These are phyloP conservation scores for Teratosphaeria viscida DNA, from an alignment of 2,329 filamentous ascomycete species.

Conservation along the genomic window DNA sequence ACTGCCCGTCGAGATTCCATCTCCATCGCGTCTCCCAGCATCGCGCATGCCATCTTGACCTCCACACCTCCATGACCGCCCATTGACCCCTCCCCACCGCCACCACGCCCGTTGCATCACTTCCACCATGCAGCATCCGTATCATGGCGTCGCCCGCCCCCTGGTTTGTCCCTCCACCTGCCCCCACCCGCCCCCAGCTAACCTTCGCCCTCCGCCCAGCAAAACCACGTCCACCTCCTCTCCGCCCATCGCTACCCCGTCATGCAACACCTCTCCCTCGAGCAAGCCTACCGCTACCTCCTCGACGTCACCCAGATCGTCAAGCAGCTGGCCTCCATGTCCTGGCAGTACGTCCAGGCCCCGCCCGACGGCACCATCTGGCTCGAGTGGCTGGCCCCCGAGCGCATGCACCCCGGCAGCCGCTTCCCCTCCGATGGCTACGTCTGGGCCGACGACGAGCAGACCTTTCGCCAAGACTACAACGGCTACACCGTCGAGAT, in stretches of 20 bases:
- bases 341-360: conserved; percentile 82
- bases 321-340: conserved; percentile 74
- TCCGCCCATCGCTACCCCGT: conserved; percentile 73
- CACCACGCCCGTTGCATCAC: neutral
- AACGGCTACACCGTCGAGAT: conserved; percentile 74
- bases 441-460: conserved; percentile 77
- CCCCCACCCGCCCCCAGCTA: conserved; percentile 1
- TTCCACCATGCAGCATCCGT: conserved; percentile 28
- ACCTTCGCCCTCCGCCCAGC: conserved; percentile 37
- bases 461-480: conserved; percentile 63
- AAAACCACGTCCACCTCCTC: conserved; percentile 81
- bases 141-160: conserved; percentile 36
- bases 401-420: conserved; percentile 54
- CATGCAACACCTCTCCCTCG: conserved; percentile 58
- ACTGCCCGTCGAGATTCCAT: neutral
- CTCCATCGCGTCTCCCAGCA: neutral
- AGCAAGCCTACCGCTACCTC: conserved; percentile 74
- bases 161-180: conserved; percentile 25
- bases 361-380: conserved; percentile 74
- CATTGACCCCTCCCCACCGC: neutral
- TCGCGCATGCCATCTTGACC: neutral
- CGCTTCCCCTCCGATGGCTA: conserved; percentile 87
- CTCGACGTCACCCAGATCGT: conserved; percentile 75
- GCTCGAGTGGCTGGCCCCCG: conserved; percentile 78
- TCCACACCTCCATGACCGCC: neutral